phyloP scores from a whole-genome alignment of 2,329 filamentous ascomycete genomes.

The Didymella sp. region DNA sequence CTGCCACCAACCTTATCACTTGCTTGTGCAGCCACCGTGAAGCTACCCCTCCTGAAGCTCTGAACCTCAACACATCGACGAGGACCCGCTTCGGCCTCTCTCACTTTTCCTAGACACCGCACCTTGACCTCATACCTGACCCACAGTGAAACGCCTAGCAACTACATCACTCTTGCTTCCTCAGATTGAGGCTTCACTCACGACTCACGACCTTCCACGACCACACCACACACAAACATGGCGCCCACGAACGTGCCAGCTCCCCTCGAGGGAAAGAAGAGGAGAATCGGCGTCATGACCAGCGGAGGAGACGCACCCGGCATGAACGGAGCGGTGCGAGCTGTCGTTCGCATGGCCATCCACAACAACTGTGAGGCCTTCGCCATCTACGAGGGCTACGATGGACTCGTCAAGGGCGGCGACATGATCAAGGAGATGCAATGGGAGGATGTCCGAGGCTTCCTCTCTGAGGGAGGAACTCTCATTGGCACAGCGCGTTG shows the following conservation, averaged over 20 bases:
- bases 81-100: conserved; percentile 31
- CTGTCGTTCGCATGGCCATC: conserved; percentile 90
- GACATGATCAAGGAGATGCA: conserved; percentile 85
- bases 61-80: conserved; percentile 29
- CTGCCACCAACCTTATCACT: neutral
- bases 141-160: conserved; percentile 23
- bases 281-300: conserved; percentile 87
- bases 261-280: conserved; percentile 58
- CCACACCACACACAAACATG: conserved; percentile 27
- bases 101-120: conserved; percentile 25
- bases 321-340: conserved; percentile 91
- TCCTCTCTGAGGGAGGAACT: conserved; percentile 91
- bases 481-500: conserved; percentile 95
- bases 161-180: conserved; percentile 15
- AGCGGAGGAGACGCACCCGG: conserved; percentile 93
- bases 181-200: conserved; percentile 9
- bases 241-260: conserved; percentile 42
- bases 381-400: conserved; percentile 85
- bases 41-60: conserved; percentile 27
- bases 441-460: conserved; percentile 95
- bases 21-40: conserved; percentile 4
- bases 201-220: conserved; percentile 11
- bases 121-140: conserved; percentile 38
- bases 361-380: conserved; percentile 66
- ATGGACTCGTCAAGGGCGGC: conserved; percentile 89